Conservation (phyloP, 1,139 yeast genomes). For the Geotrichum bryndzae region DNA sequence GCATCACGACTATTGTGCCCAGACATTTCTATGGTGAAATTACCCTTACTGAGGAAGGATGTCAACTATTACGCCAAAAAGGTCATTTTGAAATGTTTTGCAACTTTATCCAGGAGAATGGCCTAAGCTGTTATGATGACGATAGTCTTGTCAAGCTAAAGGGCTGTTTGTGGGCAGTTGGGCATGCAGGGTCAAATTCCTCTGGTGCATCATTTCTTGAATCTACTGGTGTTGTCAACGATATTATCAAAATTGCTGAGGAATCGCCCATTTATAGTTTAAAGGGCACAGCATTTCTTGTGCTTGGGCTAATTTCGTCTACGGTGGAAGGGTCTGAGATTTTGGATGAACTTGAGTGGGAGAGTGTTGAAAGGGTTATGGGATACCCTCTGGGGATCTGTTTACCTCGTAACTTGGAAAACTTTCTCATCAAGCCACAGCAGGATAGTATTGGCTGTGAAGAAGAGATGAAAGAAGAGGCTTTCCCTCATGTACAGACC, state of each 20-base stretch:
- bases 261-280: conserved; percentile 56
- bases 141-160: conserved; percentile 46
- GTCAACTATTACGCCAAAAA: conserved; percentile 43
- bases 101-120: conserved; percentile 38
- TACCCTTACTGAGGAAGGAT: conserved; percentile 77
- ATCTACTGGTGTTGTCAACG: conserved; percentile 51
- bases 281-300: conserved; percentile 71
- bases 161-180: conserved; percentile 82
- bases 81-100: conserved; percentile 46
- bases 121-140: conserved; percentile 19
- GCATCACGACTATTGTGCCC: conserved; percentile 36
- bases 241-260: conserved; percentile 49
- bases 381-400: conserved; percentile 47
- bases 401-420: conserved; percentile 26
- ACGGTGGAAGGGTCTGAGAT: conserved; percentile 80
- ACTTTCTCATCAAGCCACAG: conserved; percentile 11
- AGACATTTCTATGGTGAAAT: conserved; percentile 74
- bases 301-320: conserved; percentile 65
- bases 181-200: conserved; percentile 62
- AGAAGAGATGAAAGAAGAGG: conserved; percentile 10
- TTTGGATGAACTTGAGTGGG: conserved; percentile 80
- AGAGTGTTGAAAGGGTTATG: conserved; percentile 49
- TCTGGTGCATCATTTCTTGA: conserved; percentile 65
- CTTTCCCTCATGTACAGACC: conserved; percentile 24
- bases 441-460: conserved; percentile 10